Evolutionary conservation across 2,329 filamentous ascomycete genomes (phyloP).

Genomic region (Neopestalotiopsis clavispora): DNA sequence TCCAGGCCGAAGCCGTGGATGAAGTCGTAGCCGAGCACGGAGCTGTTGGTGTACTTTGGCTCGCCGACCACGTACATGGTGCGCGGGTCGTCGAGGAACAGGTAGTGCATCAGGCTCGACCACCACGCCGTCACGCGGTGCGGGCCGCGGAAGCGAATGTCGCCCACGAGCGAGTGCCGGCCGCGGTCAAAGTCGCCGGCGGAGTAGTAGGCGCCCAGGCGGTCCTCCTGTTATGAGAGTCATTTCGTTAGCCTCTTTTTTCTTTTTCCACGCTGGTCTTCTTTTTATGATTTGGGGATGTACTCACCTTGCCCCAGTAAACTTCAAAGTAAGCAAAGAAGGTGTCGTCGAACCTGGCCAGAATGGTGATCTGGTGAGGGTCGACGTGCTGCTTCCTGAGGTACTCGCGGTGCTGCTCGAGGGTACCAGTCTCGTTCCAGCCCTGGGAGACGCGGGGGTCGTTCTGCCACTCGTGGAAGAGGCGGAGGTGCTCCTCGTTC

Average conservation of each 20-base stretch:
- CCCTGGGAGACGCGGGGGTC: slow-evolving; percentile 80
- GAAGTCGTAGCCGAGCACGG: slow-evolving; percentile 75
- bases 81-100: slow-evolving; percentile 65
- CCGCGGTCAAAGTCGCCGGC: slow-evolving; percentile 62
- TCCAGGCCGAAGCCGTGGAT: slow-evolving; percentile 75
- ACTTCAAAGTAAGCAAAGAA: slow-evolving; percentile 81
- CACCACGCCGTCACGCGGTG: slow-evolving; percentile 67
- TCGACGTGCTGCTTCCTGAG: slow-evolving; percentile 71
- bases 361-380: slow-evolving; percentile 71
- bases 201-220: slow-evolving; percentile 60
- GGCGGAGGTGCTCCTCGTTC: slow-evolving; percentile 65
- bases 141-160: slow-evolving; percentile 63
- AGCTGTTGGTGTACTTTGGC: slow-evolving; percentile 72
- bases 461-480: slow-evolving; percentile 85
- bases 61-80: slow-evolving; percentile 67
- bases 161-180: slow-evolving; percentile 62
- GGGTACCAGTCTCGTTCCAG: slow-evolving; percentile 79
- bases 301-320: slow-evolving; percentile 70
- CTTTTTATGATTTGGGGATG: background rate
- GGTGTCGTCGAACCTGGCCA: slow-evolving; percentile 73
- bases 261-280: slow-evolving; percentile 7
- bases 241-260: background rate
- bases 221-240: slow-evolving; percentile 51
- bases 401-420: slow-evolving; percentile 77
- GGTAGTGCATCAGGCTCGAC: slow-evolving; percentile 66